Conservation (phyloP, 1,284 basidiomycete species). For the Mycena sp. region DNA sequence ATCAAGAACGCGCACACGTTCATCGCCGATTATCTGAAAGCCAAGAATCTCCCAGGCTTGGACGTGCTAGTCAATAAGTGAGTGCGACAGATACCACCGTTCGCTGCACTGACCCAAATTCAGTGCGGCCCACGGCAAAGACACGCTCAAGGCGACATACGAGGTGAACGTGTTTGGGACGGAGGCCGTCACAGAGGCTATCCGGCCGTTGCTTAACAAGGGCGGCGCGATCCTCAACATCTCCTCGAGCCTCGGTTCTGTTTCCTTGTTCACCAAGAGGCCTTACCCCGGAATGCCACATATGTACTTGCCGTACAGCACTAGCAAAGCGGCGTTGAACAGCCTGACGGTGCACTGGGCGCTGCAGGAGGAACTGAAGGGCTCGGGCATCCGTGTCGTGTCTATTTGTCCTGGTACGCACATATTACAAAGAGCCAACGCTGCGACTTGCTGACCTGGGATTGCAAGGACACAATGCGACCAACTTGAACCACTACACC, state of each 20-base stretch:
- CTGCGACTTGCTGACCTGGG: neutral
- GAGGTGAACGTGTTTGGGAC: constrained; percentile 14
- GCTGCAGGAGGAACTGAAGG: constrained; percentile 17
- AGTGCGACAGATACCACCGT: too few species aligned
- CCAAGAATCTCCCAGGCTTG: neutral
- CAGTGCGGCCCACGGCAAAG: neutral
- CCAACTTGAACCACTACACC: constrained; percentile 9
- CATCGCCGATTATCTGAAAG: neutral
- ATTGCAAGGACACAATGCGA: constrained; percentile 2
- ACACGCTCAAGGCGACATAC: neutral
- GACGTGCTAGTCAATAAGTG: neutral
- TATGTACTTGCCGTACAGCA: constrained; percentile 5
- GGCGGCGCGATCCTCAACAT: constrained; percentile 20
- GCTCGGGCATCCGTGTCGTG: constrained; percentile 10
- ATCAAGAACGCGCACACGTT: constrained; percentile 5
- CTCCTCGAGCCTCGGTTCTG: constrained; percentile 13
- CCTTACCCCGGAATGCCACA: neutral
- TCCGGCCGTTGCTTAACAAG: constrained; percentile 11
- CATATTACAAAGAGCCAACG: neutral
- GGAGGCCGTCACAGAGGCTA: neutral
- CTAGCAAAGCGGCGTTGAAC: constrained; percentile 18
- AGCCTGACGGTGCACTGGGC: constrained; percentile 18
- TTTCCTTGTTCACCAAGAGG: neutral
- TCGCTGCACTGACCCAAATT: neutral
- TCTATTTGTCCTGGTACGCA: constrained; percentile 18